Base-by-base conservation (phyloP, 2,329 filamentous ascomycete genomes). In the Coccinonectria pachysandricola region DNA sequence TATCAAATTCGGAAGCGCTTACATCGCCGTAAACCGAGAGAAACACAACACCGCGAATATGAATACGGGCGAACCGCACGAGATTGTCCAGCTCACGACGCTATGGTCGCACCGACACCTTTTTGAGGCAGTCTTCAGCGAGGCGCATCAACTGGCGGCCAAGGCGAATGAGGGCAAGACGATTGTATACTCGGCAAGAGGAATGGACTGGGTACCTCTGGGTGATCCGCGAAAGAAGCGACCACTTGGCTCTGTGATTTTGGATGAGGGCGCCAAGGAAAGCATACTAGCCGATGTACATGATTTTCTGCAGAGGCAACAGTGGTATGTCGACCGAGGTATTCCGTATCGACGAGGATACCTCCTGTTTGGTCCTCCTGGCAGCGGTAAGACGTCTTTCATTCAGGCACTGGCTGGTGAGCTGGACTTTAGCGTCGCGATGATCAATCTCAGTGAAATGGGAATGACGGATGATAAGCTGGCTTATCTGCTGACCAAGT, bases 361-460 rank as follows among this genome's bases (percentile, higher is more conserved):
- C 48, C 66, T 95, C 6, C 68, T 95, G 0, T 85, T 91, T 45
- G 87, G 87, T 0, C 86, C 87, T 4, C 87, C 87, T 0, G 87
- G 87, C 0, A 93, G 81, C 21, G 92, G 85, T 18, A 96, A 93
- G 62, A 95, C 81, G 34, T 93, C 85, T 0, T 96, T 98, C 43
- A 95, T 98, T 36, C 86, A 95, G 54, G 87, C 91, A 1, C 61
- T 98, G 21, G 91, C 91, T 1, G 88, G 86, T n/a, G 78, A 91
- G 47, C 58, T 95, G 30, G 84, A 94, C 50, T 94, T 88, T 53
- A 83, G 83, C 43, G 91, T 95, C 42, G 86, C 87, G 27, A 87
- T 94, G 59, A 66, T 95, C 39, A 94, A 94, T 43, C 69, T 95
- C 15, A 91, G 82, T 54, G 84, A 94, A 59, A 71, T 84, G 28